These are phyloP conservation scores for Pholiota molesta DNA, from an alignment of 768 basidiomycete genomes.

Conservation along the genomic window DNA sequence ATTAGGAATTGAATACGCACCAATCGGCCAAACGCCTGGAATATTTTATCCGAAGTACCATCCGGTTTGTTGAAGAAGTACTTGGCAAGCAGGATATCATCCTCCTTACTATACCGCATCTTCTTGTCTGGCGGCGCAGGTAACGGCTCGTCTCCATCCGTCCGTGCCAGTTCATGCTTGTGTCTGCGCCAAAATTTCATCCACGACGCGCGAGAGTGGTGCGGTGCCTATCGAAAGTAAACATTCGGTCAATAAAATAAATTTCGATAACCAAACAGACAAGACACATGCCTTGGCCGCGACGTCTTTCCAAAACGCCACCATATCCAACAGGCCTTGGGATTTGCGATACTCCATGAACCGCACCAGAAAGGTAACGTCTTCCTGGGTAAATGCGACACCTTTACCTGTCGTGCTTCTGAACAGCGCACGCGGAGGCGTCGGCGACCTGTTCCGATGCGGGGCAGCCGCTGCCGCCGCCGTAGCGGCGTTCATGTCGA, in stretches of 20 bases:
- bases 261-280: no score
- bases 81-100: constrained; percentile 79
- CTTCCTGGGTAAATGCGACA: constrained; percentile 86
- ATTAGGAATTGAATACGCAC: constrained; percentile 41
- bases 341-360: constrained; percentile 71
- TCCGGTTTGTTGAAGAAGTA: constrained; percentile 75
- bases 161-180: constrained; percentile 77
- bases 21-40: constrained; percentile 75
- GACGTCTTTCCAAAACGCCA: constrained; percentile 39
- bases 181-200: constrained; percentile 93
- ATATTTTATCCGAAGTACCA: constrained; percentile 83
- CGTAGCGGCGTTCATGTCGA: constrained; percentile 27
- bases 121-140: constrained; percentile 85
- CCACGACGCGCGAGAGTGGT: constrained; percentile 91
- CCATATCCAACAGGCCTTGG: constrained; percentile 46
- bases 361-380: constrained; percentile 74
- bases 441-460: constrained; percentile 71
- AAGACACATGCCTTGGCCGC: constrained; percentile 26
- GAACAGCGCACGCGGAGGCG: constrained; percentile 77
- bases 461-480: constrained; percentile 22
- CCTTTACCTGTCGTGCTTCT: constrained; percentile 90
- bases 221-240: constrained; percentile 61
- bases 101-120: constrained; percentile 79
- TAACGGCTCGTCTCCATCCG: constrained; percentile 68
- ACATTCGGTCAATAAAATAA: neutral